Conservation (phyloP, 2,329 filamentous ascomycete genomes). For the Phyllosticta ampelicida region DNA sequence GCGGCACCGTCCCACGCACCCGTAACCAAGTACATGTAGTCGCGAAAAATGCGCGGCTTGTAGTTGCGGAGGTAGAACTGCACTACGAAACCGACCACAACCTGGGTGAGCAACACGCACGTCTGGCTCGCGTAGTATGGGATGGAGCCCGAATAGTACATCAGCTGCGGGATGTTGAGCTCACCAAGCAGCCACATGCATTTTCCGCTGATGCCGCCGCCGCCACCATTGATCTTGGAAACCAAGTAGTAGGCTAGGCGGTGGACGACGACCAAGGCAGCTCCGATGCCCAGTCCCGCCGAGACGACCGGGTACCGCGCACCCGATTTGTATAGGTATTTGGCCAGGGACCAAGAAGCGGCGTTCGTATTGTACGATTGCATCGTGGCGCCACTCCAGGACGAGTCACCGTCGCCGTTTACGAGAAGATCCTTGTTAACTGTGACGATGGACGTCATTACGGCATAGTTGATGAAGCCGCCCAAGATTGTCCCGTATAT, state of each 20-base stretch:
- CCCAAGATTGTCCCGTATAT: slow-evolving; percentile 46
- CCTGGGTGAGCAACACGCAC: slow-evolving; percentile 41
- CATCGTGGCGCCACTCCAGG: slow-evolving; percentile 44
- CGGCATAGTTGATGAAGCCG: slow-evolving; percentile 43
- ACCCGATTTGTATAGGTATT: slow-evolving; percentile 39
- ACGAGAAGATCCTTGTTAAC: slow-evolving; percentile 39
- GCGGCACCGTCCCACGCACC: slow-evolving; percentile 45
- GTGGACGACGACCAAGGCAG: neutral
- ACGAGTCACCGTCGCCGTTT: slow-evolving; percentile 36
- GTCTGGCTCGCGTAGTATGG: slow-evolving; percentile 47
- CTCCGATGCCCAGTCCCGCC: neutral
- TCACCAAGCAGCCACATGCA: slow-evolving; percentile 24
- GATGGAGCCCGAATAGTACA: slow-evolving; percentile 45
- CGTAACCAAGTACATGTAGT: slow-evolving; percentile 44
- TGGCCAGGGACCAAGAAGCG: slow-evolving; percentile 37
- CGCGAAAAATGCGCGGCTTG: slow-evolving; percentile 40
- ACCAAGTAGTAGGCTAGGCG: neutral
- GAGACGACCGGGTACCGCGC: neutral
- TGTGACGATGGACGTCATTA: slow-evolving; percentile 45
- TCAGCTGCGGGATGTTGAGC: slow-evolving; percentile 44
- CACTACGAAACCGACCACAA: slow-evolving; percentile 34
- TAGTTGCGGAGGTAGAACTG: slow-evolving; percentile 46
- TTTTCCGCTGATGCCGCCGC: neutral
- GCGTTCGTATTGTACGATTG: slow-evolving; percentile 33
- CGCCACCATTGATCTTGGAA: neutral